Percentiles rank a stretch among this genome's conserved stretches.
These are phyloP conservation scores for Stagonosporopsis chrysanthemi DNA, from an alignment of 2,329 filamentous ascomycete species.

Conservation along the genomic window DNA sequence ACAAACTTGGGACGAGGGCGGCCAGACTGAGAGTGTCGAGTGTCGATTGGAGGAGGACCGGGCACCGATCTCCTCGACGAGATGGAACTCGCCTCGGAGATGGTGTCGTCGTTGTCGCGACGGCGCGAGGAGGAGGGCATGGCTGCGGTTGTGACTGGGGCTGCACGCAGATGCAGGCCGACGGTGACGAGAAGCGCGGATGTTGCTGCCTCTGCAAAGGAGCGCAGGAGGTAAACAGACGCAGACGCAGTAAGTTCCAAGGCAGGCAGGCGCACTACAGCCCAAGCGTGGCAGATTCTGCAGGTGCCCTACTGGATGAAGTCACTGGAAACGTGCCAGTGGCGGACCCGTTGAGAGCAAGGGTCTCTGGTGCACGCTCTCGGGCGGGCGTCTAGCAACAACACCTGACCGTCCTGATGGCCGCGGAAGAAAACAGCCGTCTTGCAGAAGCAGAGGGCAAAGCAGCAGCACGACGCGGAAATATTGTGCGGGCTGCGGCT, in stretches of 20 bases:
- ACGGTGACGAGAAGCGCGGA: slow-evolving; percentile 4
- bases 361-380: slow-evolving; percentile 9
- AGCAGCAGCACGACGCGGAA: neutral
- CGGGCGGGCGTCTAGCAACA: neutral
- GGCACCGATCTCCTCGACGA: slow-evolving; percentile 17
- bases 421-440: neutral
- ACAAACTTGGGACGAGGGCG: slow-evolving; percentile 46
- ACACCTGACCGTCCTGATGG: slow-evolving; percentile 3
- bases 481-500: slow-evolving; percentile 4
- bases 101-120: slow-evolving; percentile 19
- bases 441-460: neutral
- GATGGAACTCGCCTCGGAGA: slow-evolving; percentile 26
- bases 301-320: slow-evolving; percentile 9
- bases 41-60: slow-evolving; percentile 28
- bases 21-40: slow-evolving; percentile 19
- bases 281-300: slow-evolving; percentile 12
- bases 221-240: slow-evolving; percentile 6
- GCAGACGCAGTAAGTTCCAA: neutral
- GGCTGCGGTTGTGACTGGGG: slow-evolving; percentile 21
- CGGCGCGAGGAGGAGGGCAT: slow-evolving; percentile 27
- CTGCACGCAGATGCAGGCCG: slow-evolving; percentile 19
- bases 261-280: slow-evolving; percentile 12
- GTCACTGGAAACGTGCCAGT: slow-evolving; percentile 17
- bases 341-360: slow-evolving; percentile 8
- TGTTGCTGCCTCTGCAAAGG: slow-evolving; percentile 1